Conservation (phyloP, 1,284 basidiomycete species). For the Sphaerobolus stellatus region DNA sequence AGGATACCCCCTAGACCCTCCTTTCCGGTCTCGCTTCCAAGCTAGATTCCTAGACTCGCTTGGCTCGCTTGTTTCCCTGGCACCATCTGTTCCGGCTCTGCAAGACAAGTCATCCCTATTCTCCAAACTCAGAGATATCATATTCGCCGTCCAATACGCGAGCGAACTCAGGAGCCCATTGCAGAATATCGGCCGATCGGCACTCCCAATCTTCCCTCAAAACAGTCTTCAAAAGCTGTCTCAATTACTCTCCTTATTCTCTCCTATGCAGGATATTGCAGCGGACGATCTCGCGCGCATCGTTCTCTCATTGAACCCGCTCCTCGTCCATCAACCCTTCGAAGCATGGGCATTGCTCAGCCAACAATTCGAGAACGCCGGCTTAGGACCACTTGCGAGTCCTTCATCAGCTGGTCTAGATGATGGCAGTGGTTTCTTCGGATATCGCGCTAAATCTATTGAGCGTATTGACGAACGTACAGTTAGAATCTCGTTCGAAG, state of each 20-base stretch:
- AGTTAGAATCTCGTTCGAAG: conserved; percentile 44
- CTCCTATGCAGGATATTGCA: conserved; percentile 40
- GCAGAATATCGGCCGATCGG: conserved; percentile 48
- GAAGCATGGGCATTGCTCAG: conserved; percentile 61
- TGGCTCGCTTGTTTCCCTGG: conserved; percentile 50
- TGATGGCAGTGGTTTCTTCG: conserved; percentile 50
- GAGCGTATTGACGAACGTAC: conserved; percentile 38
- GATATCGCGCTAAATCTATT: conserved; percentile 47
- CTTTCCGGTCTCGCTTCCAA: conserved; percentile 68
- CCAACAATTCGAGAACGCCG: conserved; percentile 51
- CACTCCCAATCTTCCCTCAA: conserved; percentile 61
- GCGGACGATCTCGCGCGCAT: conserved; percentile 52
- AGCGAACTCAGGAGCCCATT: conserved; percentile 54
- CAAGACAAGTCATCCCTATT: not conserved
- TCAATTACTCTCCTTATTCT: conserved; percentile 46
- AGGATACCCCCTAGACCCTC: conserved; percentile 65
- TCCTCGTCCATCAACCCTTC: conserved; percentile 51
- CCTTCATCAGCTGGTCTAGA: conserved; percentile 40
- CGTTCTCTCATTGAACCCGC: conserved; percentile 55
- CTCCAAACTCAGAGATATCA: conserved; percentile 49
- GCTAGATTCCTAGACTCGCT: conserved; percentile 64
- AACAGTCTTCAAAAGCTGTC: conserved; percentile 55
- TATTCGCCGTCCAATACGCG: conserved; percentile 60
- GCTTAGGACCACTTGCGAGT: conserved; percentile 52
- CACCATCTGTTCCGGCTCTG: not conserved